Evolutionary conservation across 768 basidiomycete species (phyloP).

Genomic region (Mycena venus): DNA sequence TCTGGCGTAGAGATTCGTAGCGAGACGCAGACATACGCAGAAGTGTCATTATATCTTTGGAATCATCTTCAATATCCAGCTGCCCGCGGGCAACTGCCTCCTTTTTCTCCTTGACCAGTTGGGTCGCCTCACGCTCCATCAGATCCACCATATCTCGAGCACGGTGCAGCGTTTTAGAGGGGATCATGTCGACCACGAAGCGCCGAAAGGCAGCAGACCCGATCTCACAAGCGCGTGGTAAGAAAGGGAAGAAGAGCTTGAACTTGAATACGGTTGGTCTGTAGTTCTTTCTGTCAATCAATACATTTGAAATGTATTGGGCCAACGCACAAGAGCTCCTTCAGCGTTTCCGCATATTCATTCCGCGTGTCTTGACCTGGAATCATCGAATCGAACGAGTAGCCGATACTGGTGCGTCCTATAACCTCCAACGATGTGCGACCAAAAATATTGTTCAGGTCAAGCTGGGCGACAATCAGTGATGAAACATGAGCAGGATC

Average conservation of each 20-base stretch:
- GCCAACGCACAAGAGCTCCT: neutral
- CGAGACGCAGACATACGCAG: no score
- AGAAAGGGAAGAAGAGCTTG: neutral
- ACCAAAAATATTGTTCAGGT: neutral
- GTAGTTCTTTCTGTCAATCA: neutral
- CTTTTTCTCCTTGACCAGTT: neutral
- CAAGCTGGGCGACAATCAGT: neutral
- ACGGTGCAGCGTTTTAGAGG: neutral
- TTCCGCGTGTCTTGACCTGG: neutral
- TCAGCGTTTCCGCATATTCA: neutral
- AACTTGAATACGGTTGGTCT: neutral
- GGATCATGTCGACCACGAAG: neutral
- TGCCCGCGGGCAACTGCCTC: neutral
- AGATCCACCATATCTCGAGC: neutral
- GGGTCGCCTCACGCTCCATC: neutral
- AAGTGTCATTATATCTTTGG: neutral
- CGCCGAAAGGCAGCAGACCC: neutral
- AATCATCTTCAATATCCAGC: neutral
- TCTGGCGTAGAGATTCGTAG: no score
- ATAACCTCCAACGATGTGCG: neutral
- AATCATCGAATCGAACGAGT: constrained; percentile 2
- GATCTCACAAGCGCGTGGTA: neutral
- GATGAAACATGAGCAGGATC: no score
- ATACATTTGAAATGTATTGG: neutral
- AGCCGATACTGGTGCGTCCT: neutral